Conservation (phyloP, 2,329 filamentous ascomycete genomes). For the Coleophoma crateriformis region DNA sequence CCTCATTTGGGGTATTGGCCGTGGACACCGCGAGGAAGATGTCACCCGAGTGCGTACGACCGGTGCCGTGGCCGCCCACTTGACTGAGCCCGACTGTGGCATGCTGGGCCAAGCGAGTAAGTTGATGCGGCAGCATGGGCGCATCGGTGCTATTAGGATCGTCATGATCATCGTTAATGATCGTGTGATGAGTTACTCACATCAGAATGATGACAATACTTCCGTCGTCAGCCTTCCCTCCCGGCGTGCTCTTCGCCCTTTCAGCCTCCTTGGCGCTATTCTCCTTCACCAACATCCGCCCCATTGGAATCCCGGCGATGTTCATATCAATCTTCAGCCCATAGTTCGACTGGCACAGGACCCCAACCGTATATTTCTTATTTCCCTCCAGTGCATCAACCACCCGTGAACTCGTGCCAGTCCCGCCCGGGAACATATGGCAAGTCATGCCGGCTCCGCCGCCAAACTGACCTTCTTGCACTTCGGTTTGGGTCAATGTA, state of each 20-base stretch:
- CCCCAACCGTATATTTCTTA: conserved; percentile 49
- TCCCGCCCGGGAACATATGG: conserved; percentile 62
- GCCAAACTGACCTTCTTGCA: conserved; percentile 57
- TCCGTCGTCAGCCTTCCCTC: conserved; percentile 49
- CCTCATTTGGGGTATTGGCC: conserved; percentile 32
- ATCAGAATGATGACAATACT: conserved; percentile 56
- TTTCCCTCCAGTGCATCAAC: conserved; percentile 40
- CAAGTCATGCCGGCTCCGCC: conserved; percentile 66
- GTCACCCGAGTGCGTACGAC: conserved; percentile 55
- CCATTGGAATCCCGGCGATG: conserved; percentile 57
- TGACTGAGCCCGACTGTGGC: conserved; percentile 54
- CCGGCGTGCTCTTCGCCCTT: conserved; percentile 25
- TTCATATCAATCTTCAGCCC: conserved; percentile 49
- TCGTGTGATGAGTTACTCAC: conserved; percentile 3
- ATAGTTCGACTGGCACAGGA: conserved; percentile 62
- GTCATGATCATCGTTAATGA: too few relatives aligned
- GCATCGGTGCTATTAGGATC: conserved; percentile 41
- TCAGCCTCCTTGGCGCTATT: conserved; percentile 29
- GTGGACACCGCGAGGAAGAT: conserved; percentile 65
- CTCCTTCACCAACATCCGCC: conserved; percentile 47
- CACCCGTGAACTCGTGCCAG: conserved; percentile 53
- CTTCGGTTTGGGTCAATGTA: conserved; percentile 39
- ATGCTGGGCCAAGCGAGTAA: conserved; percentile 52
- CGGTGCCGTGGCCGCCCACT: conserved; percentile 51
- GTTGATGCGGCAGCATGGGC: conserved; percentile 50